A percentile compares a stretch with the other conserved stretches of the same genome.
Evolutionary conservation across 148 eudicot species (phyloP).

Genomic region (Rhododendron simsii): DNA sequence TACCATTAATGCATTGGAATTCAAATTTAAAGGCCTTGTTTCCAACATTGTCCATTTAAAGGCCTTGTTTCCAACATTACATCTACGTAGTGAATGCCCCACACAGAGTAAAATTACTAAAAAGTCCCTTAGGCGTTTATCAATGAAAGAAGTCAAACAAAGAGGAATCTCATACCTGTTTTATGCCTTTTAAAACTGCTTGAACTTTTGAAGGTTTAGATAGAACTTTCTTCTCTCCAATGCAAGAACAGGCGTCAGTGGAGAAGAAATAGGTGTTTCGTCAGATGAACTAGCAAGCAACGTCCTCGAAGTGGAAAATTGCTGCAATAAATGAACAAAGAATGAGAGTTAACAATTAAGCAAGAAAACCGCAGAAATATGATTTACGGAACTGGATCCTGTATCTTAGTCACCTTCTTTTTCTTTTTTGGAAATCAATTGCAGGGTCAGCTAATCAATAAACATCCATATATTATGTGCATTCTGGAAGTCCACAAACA

Average conservation of each 20-base stretch:
- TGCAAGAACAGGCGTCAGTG: constrained; percentile 67
- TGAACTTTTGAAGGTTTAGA: constrained; percentile 71
- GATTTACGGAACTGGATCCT: not conserved
- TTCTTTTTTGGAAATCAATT: not conserved
- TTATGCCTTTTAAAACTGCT: constrained; percentile 75
- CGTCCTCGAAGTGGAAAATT: constrained; percentile 56
- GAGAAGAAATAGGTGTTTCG: constrained; percentile 69
- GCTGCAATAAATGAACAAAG: constrained; percentile 32
- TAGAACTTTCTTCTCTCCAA: too few species aligned
- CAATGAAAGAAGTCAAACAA: not conserved
- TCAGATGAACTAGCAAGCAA: constrained; percentile 62
- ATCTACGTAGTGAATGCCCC: too few species aligned
- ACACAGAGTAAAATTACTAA: not conserved
- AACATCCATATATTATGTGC: too few species aligned
- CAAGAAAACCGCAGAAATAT: not conserved
- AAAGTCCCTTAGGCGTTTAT: not conserved
- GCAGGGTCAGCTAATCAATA: not conserved
- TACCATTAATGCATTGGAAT: not conserved
- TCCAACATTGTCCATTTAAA: too few species aligned
- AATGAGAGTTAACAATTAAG: not conserved
- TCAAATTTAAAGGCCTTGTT: not conserved
- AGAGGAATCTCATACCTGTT: constrained; percentile 42
- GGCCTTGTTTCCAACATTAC: not conserved
- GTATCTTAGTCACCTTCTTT: not conserved
- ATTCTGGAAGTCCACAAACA: not conserved